Evolutionary conservation across 805 yeast genomes (phyloP), one percentile per base, ranked within the genome.

Genomic region (Metschnikowia lochheadii): DNA sequence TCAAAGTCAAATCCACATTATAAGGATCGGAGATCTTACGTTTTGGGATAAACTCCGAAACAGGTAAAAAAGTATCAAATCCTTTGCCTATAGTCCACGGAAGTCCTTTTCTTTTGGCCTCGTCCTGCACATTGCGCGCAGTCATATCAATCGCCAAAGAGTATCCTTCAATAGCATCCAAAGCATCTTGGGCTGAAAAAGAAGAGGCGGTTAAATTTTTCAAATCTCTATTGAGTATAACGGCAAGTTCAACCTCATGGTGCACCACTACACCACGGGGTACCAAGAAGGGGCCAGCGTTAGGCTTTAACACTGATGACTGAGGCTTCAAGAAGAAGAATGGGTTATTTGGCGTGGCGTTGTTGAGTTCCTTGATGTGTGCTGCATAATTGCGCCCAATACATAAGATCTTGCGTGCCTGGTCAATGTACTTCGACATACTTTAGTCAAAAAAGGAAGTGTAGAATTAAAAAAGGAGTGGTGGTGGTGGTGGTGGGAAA

Each of bases 1-100:
- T 77, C 53, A 89, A 77, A 49, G 73, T 69, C 62, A 85, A 75
- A 51, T 76, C 77, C 13, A 83, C 90, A 34, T 84, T 78, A 62
- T 87, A 84, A 3, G 95, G 96, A 60, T 86, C 87, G 5, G 83
- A 78, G 49, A 94, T 81, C 53, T 75, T 64, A 0, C 64, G 66
- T 61, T 87, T 85, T 8, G 91, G 80, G 49, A 94, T 84, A 56
- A 83, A 81, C 18, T 73, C 68, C 6, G 96, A 85, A n/a, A 94
- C 64, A 1, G 99, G 99, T 65, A 88, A 76, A 67, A 94, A 94
- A 0, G 99, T 92, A 63, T 94, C 99, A 66, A 90, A 92, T 0
- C 99, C 99, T 65, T 94, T 94, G 34, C 94, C 96, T 56, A 90
- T 89, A 4, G 92, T 71, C 99, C 99, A 94, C 4, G 99, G 99